Base-by-base conservation (phyloP, 2,329 filamentous ascomycete genomes). In the Trichoderma aggressivum region DNA sequence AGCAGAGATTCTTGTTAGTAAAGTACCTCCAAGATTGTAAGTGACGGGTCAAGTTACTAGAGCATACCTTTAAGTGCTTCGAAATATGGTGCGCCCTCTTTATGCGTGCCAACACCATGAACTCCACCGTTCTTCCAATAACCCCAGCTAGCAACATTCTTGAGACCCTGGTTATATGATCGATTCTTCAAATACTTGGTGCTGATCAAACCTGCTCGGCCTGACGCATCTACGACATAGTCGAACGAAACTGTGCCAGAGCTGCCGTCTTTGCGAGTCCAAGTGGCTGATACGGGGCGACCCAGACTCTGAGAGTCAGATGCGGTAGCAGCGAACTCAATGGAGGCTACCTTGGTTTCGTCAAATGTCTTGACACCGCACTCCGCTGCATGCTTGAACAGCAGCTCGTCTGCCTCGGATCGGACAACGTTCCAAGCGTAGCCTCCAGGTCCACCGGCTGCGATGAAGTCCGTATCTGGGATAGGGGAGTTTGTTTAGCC, bases 151-250 rank as follows among this genome's bases (percentile, higher is more conserved):
- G 86, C 85, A 11, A 86, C 71, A 70, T 86, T 87, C 77, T 86
- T 86, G 24, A 87, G 77, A 0, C 79, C 82, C 50, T 83, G 72
- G 74, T 86, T 87, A 73, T 78, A 84, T 5, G 76, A 78, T 1
- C 85, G 81, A 73, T 85, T 85, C 76, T 85, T 86, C 28, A 84
- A 70, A 73, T 86, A 86, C 73, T 84, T 85, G 24, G 83, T 87
- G 62, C 77, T 81, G 12, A 87, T 24, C 3, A 87, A 62, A 3
- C 85, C 85, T 0, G 71, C 72, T 14, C 85, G 79, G 3, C 86
- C 85, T 64, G 79, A 83, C 0, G 85, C 85, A 75, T 87, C 85
- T 0, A 87, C 75, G 21, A 87, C 59, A 69, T 86, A 86, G 5
- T 86, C 76, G 71, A 86, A 86, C 1, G 70, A 75, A 66, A 86